Evolutionary conservation across 495 filamentous ascomycete species (phyloP), one percentile per base, ranked within the genome.

Genomic region (Trichoderma erinaceum): DNA sequence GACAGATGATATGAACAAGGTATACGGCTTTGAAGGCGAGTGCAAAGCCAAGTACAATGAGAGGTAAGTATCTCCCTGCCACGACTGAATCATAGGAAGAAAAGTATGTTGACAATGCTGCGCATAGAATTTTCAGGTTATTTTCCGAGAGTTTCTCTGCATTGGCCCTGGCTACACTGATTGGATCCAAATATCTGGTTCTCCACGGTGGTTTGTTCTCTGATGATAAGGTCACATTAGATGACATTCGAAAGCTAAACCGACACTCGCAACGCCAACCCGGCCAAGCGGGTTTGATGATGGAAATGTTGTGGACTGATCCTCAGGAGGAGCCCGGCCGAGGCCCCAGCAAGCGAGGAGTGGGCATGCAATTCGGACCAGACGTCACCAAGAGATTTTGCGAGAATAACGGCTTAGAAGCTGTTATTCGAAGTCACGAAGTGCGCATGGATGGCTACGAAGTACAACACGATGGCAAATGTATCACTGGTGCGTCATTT

Each of bases 221-320:
- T 13, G 93, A 99, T 77, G 95, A 99, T 78, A 96, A 95, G 67
- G 88, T 90, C 50, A 90, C 90, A 2, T 80, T 99, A 41, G 91
- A 98, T 72, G 96, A 99, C 73, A 92, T 99, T 72, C 84, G 96
- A 64, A 96, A 94, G 78, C 82, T 98, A 48, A 87, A 98, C 76
- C 86, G 95, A 71, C 93, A 97, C 78, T 87, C 85, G 76, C 96
- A 98, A 80, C 85, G 91, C 35, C 95, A 99, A 74, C 95, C 95
- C n/a, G 96, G 96, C 27, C 95, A 98, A 76, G 77, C 88, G 58
- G 95, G 95, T 41, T 80, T 99, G 72, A 99, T 99, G 95, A 98
- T 99, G 95, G 95, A 99, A 78, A 99, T 99, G 96, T 86, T 99
- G 23, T 99, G 95, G 95, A 98, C 95, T 0, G 95, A 99, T 74